Evolutionary conservation across 805 yeast species (phyloP).

Genomic region (Suhomyces pyralidae): DNA sequence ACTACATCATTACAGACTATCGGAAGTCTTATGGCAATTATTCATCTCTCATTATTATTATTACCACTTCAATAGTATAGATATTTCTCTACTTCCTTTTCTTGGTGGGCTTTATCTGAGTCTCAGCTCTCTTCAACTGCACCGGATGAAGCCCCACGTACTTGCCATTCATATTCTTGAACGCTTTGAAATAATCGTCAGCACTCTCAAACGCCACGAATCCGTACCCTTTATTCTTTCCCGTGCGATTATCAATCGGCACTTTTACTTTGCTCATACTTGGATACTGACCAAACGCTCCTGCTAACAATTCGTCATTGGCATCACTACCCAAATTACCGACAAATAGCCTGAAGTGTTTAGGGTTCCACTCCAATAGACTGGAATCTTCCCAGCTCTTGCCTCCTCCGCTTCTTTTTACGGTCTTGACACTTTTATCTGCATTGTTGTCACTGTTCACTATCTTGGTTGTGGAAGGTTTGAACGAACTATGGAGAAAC

Average conservation of each 20-base stretch:
- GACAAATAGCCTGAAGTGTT: constrained; percentile 68
- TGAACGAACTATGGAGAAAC: constrained; percentile 21
- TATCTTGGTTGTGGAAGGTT: not conserved
- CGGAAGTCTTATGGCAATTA: not conserved
- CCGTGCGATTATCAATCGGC: constrained; percentile 48
- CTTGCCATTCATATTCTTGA: constrained; percentile 73
- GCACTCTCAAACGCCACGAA: constrained; percentile 66
- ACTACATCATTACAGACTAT: not conserved
- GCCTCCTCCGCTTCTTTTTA: constrained; percentile 45
- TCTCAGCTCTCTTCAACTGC: constrained; percentile 60
- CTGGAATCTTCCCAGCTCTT: constrained; percentile 47
- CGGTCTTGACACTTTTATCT: constrained; percentile 22
- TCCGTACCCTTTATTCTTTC: constrained; percentile 64
- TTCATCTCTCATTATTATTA: not conserved
- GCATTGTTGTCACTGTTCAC: not conserved
- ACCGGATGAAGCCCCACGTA: constrained; percentile 75
- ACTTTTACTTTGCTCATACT: constrained; percentile 59
- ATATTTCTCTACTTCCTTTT: constrained; percentile 6
- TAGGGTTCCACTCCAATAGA: constrained; percentile 63
- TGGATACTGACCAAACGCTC: constrained; percentile 52
- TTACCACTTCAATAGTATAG: too few relatives aligned
- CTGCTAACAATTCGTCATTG: constrained; percentile 51
- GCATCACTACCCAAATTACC: constrained; percentile 71
- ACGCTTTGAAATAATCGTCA: constrained; percentile 66
- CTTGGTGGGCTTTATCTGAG: constrained; percentile 22